Conservation (phyloP, 352 stramenopile species). For the Albugo laibachii region DNA sequence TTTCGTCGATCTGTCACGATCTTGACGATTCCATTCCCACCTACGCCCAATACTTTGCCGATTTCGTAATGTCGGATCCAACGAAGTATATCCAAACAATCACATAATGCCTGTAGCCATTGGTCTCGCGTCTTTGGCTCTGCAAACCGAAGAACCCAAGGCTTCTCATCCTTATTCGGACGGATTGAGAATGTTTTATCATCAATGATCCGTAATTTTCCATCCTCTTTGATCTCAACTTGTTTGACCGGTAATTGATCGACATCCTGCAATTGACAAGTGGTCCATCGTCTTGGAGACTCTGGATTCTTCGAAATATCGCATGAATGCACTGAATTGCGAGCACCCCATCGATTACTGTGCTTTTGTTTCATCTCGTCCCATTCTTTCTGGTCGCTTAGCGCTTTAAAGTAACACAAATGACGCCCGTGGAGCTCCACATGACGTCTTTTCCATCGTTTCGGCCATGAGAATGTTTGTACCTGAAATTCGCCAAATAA, state of each 20-base stretch:
- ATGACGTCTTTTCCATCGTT: conserved; percentile 55
- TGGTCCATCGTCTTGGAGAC: neutral
- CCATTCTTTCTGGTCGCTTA: too few species aligned
- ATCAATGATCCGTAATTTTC: conserved; percentile 27
- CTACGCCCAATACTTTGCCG: conserved; percentile 37
- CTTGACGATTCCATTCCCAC: conserved; percentile 57
- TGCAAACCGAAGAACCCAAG: conserved; percentile 38
- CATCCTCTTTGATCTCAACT: conserved; percentile 41
- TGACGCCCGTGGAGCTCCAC: conserved; percentile 51
- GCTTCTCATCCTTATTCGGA: conserved; percentile 21
- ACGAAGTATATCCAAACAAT: conserved; percentile 58
- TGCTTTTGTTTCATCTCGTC: conserved; percentile 9
- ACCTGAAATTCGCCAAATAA: conserved; percentile 48
- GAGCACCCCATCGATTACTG: neutral
- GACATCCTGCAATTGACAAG: neutral
- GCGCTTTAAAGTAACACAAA: conserved; percentile 28
- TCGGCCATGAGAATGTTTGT: conserved; percentile 28
- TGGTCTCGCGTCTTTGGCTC: conserved; percentile 28
- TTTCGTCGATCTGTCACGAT: conserved; percentile 31
- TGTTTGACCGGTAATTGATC: conserved; percentile 12
- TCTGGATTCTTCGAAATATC: too few species aligned
- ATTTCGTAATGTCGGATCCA: conserved; percentile 57
- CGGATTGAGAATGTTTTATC: conserved; percentile 29
- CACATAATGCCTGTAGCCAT: conserved; percentile 40
- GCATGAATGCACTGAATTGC: neutral